phyloP scores from a whole-genome alignment of 352 stramenopile genomes.

The Pythium chondricola region DNA sequence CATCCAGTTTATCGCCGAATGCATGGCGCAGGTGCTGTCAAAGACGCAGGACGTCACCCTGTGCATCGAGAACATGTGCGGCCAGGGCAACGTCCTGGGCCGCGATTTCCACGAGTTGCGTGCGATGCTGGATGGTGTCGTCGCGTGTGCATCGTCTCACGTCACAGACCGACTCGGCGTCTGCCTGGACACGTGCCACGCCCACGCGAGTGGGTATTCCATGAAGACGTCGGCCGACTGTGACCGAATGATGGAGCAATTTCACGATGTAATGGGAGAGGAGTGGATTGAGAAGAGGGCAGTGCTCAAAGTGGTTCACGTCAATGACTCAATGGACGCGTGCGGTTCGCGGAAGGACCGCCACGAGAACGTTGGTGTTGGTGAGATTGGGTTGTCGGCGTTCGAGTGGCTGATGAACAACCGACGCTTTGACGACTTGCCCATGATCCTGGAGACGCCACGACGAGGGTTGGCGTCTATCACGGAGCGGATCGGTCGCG shows the following conservation, averaged over 20 bases:
- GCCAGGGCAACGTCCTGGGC: slow-evolving; percentile 32
- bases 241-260: slow-evolving; percentile 28
- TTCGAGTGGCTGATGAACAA: slow-evolving; percentile 42
- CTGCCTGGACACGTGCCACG: slow-evolving; percentile 43
- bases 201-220: slow-evolving; percentile 26
- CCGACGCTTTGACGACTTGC: slow-evolving; percentile 24
- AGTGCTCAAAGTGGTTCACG: slow-evolving; percentile 37
- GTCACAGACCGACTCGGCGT: slow-evolving; percentile 21
- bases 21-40: slow-evolving; percentile 24
- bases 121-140: slow-evolving; percentile 23
- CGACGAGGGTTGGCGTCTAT: slow-evolving; percentile 7
- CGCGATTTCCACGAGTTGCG: slow-evolving; percentile 30
- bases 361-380: slow-evolving; percentile 37
- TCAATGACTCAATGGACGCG: slow-evolving; percentile 36
- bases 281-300: slow-evolving; percentile 16
- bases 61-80: slow-evolving; percentile 39
- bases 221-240: slow-evolving; percentile 20
- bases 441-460: slow-evolving; percentile 46
- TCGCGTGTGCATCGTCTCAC: background rate
- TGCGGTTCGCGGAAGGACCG: slow-evolving; percentile 27
- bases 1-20: slow-evolving; percentile 23
- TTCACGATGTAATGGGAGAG: slow-evolving; percentile 20
- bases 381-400: slow-evolving; percentile 21
- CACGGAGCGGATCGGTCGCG: background rate
- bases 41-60: slow-evolving; percentile 25